These are phyloP conservation scores for Phytopythium kandeliae DNA, from an alignment of 352 stramenopile genomes.

Conservation along the genomic window DNA sequence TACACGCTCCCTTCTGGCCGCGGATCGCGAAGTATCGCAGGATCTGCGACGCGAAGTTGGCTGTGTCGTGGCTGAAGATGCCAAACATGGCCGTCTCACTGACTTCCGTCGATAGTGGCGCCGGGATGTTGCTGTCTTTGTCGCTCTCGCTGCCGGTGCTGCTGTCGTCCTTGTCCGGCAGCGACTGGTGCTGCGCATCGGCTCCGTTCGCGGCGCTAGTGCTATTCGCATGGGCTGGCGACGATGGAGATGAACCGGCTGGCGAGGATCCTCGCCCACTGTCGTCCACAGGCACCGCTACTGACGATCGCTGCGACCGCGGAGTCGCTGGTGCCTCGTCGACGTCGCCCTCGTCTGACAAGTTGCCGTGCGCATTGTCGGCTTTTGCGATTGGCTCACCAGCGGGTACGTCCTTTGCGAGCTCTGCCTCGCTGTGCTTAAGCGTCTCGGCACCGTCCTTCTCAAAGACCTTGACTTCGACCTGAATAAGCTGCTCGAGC, in stretches of 20 bases:
- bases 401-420: conserved; percentile 17
- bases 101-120: conserved; percentile 28
- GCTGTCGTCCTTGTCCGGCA: conserved; percentile 16
- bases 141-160: conserved; percentile 2
- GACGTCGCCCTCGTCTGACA: conserved; percentile 22
- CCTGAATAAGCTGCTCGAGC: conserved; percentile 70
- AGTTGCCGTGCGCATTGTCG: conserved; percentile 11
- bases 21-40: conserved; percentile 77
- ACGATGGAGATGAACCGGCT: background rate
- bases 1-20: conserved; percentile 70
- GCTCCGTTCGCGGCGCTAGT: background rate
- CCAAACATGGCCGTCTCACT: conserved; percentile 43
- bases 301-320: conserved; percentile 11
- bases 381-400: background rate
- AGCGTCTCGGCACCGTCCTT: conserved; percentile 60
- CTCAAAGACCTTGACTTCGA: conserved; percentile 70
- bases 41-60: conserved; percentile 77
- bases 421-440: conserved; percentile 58
- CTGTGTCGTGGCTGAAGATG: conserved; percentile 72
- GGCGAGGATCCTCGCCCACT: conserved; percentile 9
- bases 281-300: conserved; percentile 12
- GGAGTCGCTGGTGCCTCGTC: conserved; percentile 6
- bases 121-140: conserved; percentile 21
- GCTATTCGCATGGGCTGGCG: background rate
- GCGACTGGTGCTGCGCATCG: background rate